Evolutionary conservation across 139 green algal species (phyloP).

Genomic region (Raphidocelis subcapitata): DNA sequence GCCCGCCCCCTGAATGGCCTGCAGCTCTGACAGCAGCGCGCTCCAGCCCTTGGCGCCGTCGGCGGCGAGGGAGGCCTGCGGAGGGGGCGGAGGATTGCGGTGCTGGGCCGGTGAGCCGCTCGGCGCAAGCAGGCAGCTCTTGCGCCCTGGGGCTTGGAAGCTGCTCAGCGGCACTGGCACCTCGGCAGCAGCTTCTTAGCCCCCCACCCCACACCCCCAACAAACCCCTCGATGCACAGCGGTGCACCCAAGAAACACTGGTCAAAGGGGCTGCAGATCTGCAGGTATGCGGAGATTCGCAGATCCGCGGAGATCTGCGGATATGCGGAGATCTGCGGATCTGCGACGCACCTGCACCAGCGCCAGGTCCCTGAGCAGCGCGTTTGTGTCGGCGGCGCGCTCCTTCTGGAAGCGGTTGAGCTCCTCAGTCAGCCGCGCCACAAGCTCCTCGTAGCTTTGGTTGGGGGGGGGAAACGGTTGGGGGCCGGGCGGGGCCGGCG

Average conservation of each 20-base stretch:
- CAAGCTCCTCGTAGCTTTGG: slow-evolving; percentile 40
- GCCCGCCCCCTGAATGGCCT: slow-evolving; percentile 18
- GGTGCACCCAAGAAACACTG: background rate
- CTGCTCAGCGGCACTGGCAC: background rate
- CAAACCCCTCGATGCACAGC: background rate
- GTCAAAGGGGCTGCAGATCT: too few relatives aligned
- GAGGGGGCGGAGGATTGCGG: too few relatives aligned
- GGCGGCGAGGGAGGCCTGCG: slow-evolving; percentile 48
- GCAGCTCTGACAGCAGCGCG: slow-evolving; percentile 53
- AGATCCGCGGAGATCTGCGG: too few relatives aligned
- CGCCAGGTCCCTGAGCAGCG: slow-evolving; percentile 81
- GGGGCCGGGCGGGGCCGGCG: background rate
- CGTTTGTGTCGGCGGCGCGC: slow-evolving; percentile 68
- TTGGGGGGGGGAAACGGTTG: slow-evolving; percentile 16
- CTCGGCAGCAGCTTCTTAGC: background rate
- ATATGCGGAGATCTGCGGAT: background rate
- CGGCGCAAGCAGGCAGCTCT: too few relatives aligned
- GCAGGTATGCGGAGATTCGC: too few relatives aligned
- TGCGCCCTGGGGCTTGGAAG: too few relatives aligned
- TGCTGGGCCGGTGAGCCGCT: too few relatives aligned
- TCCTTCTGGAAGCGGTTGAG: slow-evolving; percentile 79
- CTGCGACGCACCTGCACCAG: slow-evolving; percentile 50
- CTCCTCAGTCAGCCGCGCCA: slow-evolving; percentile 75
- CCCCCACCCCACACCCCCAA: background rate
- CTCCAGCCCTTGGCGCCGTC: slow-evolving; percentile 73